Evolutionary conservation across 164 flowering plant species (phyloP), one percentile per base, ranked within the genome.

Genomic region (Chimonanthus salicifolius): DNA sequence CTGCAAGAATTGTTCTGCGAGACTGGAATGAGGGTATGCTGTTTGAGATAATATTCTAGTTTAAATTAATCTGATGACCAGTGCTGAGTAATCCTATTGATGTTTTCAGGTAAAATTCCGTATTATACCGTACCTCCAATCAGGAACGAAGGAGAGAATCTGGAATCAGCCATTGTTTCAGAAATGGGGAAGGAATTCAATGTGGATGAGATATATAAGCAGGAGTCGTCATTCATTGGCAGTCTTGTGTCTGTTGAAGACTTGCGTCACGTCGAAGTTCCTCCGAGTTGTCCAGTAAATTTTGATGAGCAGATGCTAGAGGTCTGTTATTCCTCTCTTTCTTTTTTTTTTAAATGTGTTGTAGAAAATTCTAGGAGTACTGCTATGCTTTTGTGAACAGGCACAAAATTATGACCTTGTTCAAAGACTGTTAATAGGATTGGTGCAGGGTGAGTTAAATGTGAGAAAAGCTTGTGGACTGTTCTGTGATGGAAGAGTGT

Each of bases 21-120:
- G 98, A 96, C 68, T 96, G 99, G 99, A 96, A 96, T 75, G 92
- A 90, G 74, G 99, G 99, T 93, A 85, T 69, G 74, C 7, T 3
- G 64, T 73, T 10, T 58, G 20, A 62, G 67, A 15, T n/a, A 43
- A 10, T 54, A 54, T 71, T 5, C 44, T 9, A 64, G 7, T 51
- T 43, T 3, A 6, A 5, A 11, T 15, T 50, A 13, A 51, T 2
- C 18, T 49, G 51, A 9, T 47, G 20, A 73, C 15, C 48, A 47
- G 43, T 45, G 15, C 13, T 50, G 51, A 13, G 18, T 54, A 45
- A 4, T 62, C 33, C 54, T 20, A 5, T 71, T 74, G 60, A 62
- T 68, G 13, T 76, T 80, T 85, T 74, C 86, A 95, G 99, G 99
- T 69, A 96, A 89, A 87, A 94, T 96, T 75, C 92, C 92, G 21